Evolutionary conservation across 148 eudicot species (phyloP).

Genomic region (Chenopodium quinoa): DNA sequence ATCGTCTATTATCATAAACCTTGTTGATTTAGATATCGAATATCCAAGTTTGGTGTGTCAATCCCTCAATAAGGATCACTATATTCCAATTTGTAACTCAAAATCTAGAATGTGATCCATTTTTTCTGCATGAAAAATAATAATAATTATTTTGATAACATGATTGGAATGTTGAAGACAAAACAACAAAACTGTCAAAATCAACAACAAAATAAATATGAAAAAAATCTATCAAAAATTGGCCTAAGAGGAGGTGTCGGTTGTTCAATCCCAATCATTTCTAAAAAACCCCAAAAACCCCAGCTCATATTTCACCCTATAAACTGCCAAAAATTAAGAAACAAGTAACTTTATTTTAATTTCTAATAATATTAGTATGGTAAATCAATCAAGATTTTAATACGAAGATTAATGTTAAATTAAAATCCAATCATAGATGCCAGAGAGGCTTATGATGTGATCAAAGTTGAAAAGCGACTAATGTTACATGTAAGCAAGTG

Average conservation of each 20-base stretch:
- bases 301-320: neutral
- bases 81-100: too few relatives aligned
- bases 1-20: too few relatives aligned
- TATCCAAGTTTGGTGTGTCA: too few relatives aligned
- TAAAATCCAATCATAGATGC: constrained; percentile 1
- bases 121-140: too few relatives aligned
- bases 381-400: neutral
- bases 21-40: too few relatives aligned
- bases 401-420: neutral
- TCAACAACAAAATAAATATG: neutral
- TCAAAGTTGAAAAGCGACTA: constrained; percentile 10
- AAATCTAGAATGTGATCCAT: too few relatives aligned
- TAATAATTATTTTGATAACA: too few relatives aligned
- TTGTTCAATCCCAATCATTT: constrained; percentile 17
- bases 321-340: neutral
- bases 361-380: neutral
- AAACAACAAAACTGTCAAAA: constrained; percentile 3
- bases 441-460: constrained; percentile 5
- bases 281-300: neutral
- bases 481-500: constrained; percentile 21
- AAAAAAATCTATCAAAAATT: neutral
- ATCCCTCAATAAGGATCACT: too few relatives aligned
- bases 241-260: constrained; percentile 7
- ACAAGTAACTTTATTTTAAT: neutral
- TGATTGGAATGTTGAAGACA: constrained; percentile 3